Evolutionary conservation across 768 basidiomycete genomes (phyloP), one percentile per base, ranked within the genome.

Genomic region (Hemileccinum impolitum): DNA sequence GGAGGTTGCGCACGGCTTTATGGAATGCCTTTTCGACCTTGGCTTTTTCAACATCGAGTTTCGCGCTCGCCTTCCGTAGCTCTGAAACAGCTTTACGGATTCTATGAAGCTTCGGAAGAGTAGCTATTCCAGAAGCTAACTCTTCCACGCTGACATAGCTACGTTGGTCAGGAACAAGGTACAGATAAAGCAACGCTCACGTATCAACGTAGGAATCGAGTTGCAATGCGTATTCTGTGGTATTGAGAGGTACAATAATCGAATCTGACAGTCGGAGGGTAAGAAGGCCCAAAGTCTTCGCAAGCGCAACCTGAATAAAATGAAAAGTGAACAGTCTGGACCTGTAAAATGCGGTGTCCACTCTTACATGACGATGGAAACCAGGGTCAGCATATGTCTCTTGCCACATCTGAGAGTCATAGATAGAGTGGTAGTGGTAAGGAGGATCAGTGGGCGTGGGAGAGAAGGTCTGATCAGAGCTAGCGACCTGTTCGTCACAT

Each of bases 341-440:
- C 39, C 40, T 6, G 15, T 3, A 8, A 41, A 34, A 30, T 48
- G 41, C 31, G 3, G 26, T 31, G 26, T 17, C 15, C 44, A 39
- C 26, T 68, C 76, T 54, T 61, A 85, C 84, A 66, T 90, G 86
- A 39, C 81, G 77, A 60, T 79, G 67, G 72, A 88, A 92, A 7
- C 81, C 83, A 34, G 84, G 82, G 62, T 92, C 90, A 15, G 75
- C 87, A 57, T 84, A 91, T 37, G 74, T 64, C 54, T 87, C 82
- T 64, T 87, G 84, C 83, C 83, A 93, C 37, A 71, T 66, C 53
- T 82, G 75, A 31, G 76, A 78, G 60, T 91, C 87, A 60, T 85
- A 90, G 45, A 87, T 77, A 10, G 82, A 85, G 58, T 70, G 82
- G 55, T 90, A 91, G 64, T 90, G 88, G 58, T 89, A 90, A 4